phyloP scores from a whole-genome alignment of 2,329 filamentous ascomycete species.

The Fonsecaea erecta region DNA sequence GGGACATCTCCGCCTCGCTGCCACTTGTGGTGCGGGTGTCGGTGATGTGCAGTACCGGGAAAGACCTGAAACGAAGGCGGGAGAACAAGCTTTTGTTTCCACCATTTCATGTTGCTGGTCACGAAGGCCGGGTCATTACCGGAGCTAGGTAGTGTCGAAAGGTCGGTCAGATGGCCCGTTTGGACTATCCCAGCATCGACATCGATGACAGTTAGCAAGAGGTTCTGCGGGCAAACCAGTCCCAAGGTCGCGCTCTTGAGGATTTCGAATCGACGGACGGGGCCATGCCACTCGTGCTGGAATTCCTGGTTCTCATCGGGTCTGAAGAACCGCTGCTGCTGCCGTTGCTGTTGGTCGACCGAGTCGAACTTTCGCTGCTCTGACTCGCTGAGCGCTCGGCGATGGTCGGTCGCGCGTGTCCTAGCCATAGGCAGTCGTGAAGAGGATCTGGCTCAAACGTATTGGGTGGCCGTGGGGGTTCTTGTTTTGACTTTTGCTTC shows the following conservation, averaged over 20 bases:
- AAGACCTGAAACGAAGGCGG: conserved; percentile 27
- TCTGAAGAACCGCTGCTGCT: conserved; percentile 11
- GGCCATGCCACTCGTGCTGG: conserved; percentile 10
- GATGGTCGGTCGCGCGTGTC: conserved; percentile 29
- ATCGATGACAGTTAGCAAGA: conserved; percentile 26
- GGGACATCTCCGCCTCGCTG: background rate
- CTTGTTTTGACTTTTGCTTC: conserved; percentile 28
- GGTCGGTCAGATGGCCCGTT: background rate
- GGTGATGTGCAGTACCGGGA: background rate
- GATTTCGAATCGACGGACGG: conserved; percentile 32
- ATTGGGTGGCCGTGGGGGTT: conserved; percentile 7
- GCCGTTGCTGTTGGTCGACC: conserved; percentile 6
- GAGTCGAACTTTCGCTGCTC: conserved; percentile 30
- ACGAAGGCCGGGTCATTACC: conserved; percentile 12
- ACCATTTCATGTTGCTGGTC: conserved; percentile 32
- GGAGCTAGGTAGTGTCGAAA: conserved; percentile 1
- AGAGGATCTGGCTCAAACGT: conserved; percentile 18
- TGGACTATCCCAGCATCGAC: conserved; percentile 15
- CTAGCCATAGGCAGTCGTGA: conserved; percentile 28
- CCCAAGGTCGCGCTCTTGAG: conserved; percentile 34
- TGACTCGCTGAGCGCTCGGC: conserved; percentile 27
- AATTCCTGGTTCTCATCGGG: conserved; percentile 3
- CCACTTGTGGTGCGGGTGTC: background rate
- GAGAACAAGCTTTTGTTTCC: conserved; percentile 24
- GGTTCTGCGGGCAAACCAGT: conserved; percentile 35